Conservation (phyloP, 2,329 filamentous ascomycete species). For the Aspergillus fumigatiaffinis region DNA sequence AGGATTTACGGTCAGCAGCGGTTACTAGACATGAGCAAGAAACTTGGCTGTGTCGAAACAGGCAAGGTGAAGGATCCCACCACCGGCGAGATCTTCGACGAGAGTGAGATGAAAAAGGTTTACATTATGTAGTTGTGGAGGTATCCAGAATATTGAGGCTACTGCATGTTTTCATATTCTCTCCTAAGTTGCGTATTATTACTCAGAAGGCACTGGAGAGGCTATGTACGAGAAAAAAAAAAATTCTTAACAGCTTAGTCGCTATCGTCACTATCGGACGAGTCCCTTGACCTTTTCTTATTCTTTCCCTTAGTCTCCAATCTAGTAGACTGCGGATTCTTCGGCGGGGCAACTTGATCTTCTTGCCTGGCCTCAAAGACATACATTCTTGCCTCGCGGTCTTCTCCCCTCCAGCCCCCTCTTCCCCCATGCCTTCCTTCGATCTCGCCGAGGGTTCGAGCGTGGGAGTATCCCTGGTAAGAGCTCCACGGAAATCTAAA, state of each 20-base stretch:
- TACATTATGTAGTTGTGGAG: slow-evolving; percentile 66
- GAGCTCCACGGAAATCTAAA: slow-evolving; percentile 47
- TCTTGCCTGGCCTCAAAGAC: slow-evolving; percentile 42
- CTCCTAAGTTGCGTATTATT: neutral
- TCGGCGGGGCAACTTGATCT: slow-evolving; percentile 13
- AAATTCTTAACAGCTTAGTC: slow-evolving; percentile 14
- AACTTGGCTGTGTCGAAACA: slow-evolving; percentile 62
- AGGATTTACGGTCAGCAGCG: slow-evolving; percentile 75
- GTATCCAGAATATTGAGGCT: neutral
- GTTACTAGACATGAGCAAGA: slow-evolving; percentile 72
- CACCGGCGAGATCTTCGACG: slow-evolving; percentile 64
- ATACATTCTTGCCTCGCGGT: slow-evolving; percentile 45
- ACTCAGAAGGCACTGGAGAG: neutral
- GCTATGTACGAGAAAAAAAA: neutral
- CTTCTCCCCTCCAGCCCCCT: slow-evolving; percentile 46
- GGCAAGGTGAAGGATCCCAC: slow-evolving; percentile 73
- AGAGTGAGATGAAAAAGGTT: slow-evolving; percentile 72
- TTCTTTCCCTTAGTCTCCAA: slow-evolving; percentile 24
- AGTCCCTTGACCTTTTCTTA: slow-evolving; percentile 30
- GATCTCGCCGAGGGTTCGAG: slow-evolving; percentile 44
- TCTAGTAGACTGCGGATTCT: neutral
- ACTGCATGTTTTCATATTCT: neutral
- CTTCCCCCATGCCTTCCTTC: slow-evolving; percentile 36
- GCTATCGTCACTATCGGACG: slow-evolving; percentile 32
- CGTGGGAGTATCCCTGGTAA: slow-evolving; percentile 47